phyloP scores from a whole-genome alignment of 805 yeast species.

The Cyberlindnera lachancei region DNA sequence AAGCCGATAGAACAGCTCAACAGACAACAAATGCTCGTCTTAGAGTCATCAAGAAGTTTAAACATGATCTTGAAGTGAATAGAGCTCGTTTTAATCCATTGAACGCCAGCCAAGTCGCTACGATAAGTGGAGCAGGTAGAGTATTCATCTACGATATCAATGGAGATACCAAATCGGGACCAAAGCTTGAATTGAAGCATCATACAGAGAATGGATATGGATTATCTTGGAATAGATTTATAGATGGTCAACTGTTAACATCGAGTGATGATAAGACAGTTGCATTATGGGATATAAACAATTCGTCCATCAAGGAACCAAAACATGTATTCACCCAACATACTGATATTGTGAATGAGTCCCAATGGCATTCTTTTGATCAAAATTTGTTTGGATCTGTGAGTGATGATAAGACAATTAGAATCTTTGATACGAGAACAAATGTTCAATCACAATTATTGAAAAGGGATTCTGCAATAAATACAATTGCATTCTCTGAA shows the following conservation, averaged over 20 bases:
- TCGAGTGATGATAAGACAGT: constrained; percentile 61
- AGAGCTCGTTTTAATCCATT: constrained; percentile 69
- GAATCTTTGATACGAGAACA: constrained; percentile 43
- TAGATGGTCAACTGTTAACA: constrained; percentile 45
- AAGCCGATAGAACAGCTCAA: constrained; percentile 5
- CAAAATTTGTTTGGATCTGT: constrained; percentile 55
- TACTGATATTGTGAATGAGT: constrained; percentile 63
- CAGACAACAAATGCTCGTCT: constrained; percentile 42
- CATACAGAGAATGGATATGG: constrained; percentile 73
- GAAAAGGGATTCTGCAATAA: constrained; percentile 35
- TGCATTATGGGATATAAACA: constrained; percentile 49
- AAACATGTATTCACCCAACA: constrained; percentile 31
- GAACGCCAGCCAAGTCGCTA: constrained; percentile 44
- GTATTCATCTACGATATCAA: constrained; percentile 41
- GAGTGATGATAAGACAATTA: constrained; percentile 57
- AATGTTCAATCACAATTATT: constrained; percentile 21
- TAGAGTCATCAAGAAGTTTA: constrained; percentile 52
- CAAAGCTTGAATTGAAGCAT: constrained; percentile 32
- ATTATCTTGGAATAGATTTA: constrained; percentile 51
- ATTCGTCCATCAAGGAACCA: constrained; percentile 18
- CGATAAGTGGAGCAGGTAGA: constrained; percentile 62
- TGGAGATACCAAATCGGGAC: constrained; percentile 21
- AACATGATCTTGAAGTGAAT: constrained; percentile 59
- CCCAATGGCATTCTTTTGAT: constrained; percentile 58
- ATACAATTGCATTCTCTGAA: constrained; percentile 59